Evolutionary conservation across 768 basidiomycete species (phyloP).

Genomic region (Albatrellus ellisii): DNA sequence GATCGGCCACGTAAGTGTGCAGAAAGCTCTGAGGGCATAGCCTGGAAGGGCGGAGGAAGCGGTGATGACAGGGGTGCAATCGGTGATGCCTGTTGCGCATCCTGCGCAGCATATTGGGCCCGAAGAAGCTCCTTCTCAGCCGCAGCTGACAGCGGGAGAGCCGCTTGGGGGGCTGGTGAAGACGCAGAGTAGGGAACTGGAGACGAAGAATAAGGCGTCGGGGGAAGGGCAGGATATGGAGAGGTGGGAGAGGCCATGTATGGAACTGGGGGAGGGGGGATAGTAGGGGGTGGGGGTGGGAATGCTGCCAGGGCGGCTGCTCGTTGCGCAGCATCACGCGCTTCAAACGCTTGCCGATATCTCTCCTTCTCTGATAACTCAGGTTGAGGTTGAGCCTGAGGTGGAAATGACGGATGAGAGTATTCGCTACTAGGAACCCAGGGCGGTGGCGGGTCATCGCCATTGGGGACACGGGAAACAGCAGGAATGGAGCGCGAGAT

Average conservation of each 20-base stretch:
- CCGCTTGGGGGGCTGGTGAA: neutral
- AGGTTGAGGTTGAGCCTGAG: neutral
- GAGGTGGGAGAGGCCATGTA: too few species aligned
- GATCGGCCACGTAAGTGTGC: constrained; percentile 19
- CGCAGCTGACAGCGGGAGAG: constrained; percentile 14
- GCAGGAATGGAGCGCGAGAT: neutral
- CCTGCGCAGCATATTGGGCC: constrained; percentile 35
- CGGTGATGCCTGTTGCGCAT: neutral
- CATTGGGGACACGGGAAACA: neutral
- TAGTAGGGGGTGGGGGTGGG: constrained; percentile 1
- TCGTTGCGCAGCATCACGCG: constrained; percentile 35
- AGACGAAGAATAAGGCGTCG: neutral
- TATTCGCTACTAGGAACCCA: constrained; percentile 13
- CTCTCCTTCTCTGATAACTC: constrained; percentile 54
- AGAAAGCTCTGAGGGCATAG: constrained; percentile 13
- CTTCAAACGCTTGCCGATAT: constrained; percentile 49
- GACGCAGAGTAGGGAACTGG: constrained; percentile 8
- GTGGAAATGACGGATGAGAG: neutral
- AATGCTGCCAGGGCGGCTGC: constrained; percentile 14
- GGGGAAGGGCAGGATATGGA: too few species aligned
- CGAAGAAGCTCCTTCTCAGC: constrained; percentile 48
- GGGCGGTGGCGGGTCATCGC: constrained; percentile 12
- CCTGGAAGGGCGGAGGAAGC: constrained; percentile 19
- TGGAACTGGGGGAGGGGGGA: neutral
- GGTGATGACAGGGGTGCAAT: constrained; percentile 25